These are phyloP conservation scores for Cryptococcus hybrid DNA, from an alignment of 1,284 basidiomycete species.

Conservation along the genomic window DNA sequence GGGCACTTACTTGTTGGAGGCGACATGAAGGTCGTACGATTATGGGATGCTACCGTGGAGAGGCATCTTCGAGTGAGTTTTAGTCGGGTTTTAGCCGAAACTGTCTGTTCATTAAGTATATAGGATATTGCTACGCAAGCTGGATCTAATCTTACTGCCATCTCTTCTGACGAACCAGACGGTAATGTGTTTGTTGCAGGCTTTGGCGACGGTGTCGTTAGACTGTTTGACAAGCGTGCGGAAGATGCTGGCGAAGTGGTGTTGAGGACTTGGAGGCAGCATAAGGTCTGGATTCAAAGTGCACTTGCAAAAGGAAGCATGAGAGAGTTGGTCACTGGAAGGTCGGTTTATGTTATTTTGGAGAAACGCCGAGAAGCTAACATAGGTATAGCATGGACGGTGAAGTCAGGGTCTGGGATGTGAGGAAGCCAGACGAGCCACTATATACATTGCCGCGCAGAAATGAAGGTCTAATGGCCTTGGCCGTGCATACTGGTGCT, in stretches of 20 bases:
- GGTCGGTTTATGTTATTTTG: slow-evolving; percentile 55
- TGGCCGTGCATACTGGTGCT: slow-evolving; percentile 83
- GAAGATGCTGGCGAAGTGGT: slow-evolving; percentile 83
- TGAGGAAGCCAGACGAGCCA: slow-evolving; percentile 66
- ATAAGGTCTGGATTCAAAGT: slow-evolving; percentile 88
- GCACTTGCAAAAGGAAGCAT: slow-evolving; percentile 67
- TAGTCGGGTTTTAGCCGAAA: slow-evolving; percentile 56
- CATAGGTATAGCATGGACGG: slow-evolving; percentile 69
- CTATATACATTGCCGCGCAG: slow-evolving; percentile 66
- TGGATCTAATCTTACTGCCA: slow-evolving; percentile 82
- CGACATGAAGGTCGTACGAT: slow-evolving; percentile 81
- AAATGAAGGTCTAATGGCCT: slow-evolving; percentile 71
- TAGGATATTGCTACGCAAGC: slow-evolving; percentile 72
- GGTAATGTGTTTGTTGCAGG: slow-evolving; percentile 82
- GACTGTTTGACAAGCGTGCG: slow-evolving; percentile 86
- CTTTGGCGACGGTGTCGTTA: slow-evolving; percentile 89
- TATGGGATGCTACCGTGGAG: slow-evolving; percentile 96
- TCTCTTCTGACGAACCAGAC: slow-evolving; percentile 71
- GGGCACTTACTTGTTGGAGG: slow-evolving; percentile 82
- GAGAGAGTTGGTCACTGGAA: slow-evolving; percentile 82
- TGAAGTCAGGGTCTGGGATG: slow-evolving; percentile 89
- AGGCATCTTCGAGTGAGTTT: slow-evolving; percentile 59
- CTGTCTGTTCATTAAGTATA: not conserved
- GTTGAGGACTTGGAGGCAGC: slow-evolving; percentile 69
- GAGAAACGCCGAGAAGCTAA: not conserved